Base-by-base conservation (phyloP, 2,329 filamentous ascomycete genomes). In the Alternaria ventricosa region DNA sequence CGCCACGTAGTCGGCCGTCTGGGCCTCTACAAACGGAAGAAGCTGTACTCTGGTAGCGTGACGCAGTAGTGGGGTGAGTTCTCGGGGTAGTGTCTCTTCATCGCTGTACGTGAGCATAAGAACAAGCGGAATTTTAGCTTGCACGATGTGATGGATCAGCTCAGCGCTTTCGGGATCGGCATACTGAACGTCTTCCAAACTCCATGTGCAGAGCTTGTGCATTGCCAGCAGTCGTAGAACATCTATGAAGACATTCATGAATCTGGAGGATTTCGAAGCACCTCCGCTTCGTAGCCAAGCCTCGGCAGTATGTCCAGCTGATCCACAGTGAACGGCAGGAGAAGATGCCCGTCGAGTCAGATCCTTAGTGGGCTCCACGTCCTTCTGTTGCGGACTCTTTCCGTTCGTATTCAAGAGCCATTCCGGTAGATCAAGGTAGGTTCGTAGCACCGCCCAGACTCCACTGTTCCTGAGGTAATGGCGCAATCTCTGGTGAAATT, bases 221-320 rank as follows among this genome's bases (percentile, higher is more conserved):
- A 90, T 86, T 0, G 93, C 91, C 59, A 98, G 89, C 45, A 96
- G 88, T 56, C 92, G 88, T 55, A 97, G 80, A 10, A 97, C 90
- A 70, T 97, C 94, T 49, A 97, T 83, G 71, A 96, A 95, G 1
- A 92, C 94, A 74, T 94, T 95, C 85, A 95, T 92, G 60, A 97
- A 86, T 12, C 93, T 89, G 68, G 93, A 90, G 2, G 86, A 86
- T 64, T 83, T 85, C 23, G 80, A 81, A 33, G 79, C 76, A 23
- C 82, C 81, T 23, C 84, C 82, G 53, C 80, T 75, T 55, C 81
- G 74, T 23, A 84, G 71, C 83, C 83, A 85, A 9, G 84, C 82
- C 28, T 82, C 80, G 2, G 82, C 81, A 30, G 77, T 79, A 47
- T 79, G 74, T 2, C 74, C 75, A 15, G 71, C 68, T 36, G 70